Evolutionary conservation across 768 basidiomycete species (phyloP), one percentile per base, ranked within the genome.

Genomic region (Lenzites betulinus): DNA sequence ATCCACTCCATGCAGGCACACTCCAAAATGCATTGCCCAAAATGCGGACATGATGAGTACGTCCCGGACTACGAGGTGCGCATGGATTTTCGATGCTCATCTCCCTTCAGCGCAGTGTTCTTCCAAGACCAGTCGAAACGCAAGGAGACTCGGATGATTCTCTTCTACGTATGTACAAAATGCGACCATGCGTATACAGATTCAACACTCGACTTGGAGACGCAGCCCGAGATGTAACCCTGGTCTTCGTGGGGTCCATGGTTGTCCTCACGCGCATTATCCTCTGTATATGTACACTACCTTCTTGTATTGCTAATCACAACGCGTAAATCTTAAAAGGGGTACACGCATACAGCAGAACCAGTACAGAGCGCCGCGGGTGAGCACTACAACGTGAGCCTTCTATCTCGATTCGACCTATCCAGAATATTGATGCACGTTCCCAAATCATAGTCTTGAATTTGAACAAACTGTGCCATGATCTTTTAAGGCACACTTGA

Each of bases 51-150:
- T 64, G 85, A 90, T 67, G 92, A 94, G 93, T 94, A 71, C 66
- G 89, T 78, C n/a, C 36, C 46, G 23, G 35, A 11, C 43, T 30
- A 41, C 48, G 41, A 47, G 23, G 42, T 53, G 39, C 59, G 49
- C 16, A 13, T 8, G 46, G 2, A n/a, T 26, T 11, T 9, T 15
- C 9, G 15, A 18, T 9, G 13, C 38, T 54, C 47, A 58, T 57
- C 58, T 20, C 47, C 51, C 63, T n/a, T n/a, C 69, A 98, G 95
- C 70, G 86, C 93, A 51, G 95, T 98, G 5, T 85, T 92, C 71
- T 98, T 90, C 74, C 96, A 98, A 74, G 96, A 98, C 74, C 96
- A 98, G 73, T 97, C 94, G 18, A 95, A 96, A 72, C 88, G 96
- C 56, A 93, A 93, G 68, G 93, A 96, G 71, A 98, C 96, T 1